Evolutionary conservation across 2,329 filamentous ascomycete genomes (phyloP).

Genomic region (Aureobasidium musti): DNA sequence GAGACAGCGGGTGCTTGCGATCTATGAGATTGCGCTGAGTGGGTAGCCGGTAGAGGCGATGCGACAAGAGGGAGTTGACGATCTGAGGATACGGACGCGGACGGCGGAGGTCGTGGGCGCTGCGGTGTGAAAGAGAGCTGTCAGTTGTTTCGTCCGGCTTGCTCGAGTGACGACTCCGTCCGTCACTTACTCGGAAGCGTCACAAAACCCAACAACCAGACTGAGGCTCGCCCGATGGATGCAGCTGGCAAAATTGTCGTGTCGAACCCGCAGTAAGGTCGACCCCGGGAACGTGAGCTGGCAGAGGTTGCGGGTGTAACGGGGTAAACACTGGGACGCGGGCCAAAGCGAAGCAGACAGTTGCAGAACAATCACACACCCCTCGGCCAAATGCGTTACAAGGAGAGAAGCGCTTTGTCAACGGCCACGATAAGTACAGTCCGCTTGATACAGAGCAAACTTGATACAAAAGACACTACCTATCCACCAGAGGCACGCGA

Average conservation of each 20-base stretch:
- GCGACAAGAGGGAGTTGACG: slow-evolving; percentile 12
- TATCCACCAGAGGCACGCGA: slow-evolving; percentile 21
- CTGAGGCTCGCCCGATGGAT: slow-evolving; percentile 1
- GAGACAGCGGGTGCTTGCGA: slow-evolving; percentile 13
- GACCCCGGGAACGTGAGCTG: slow-evolving; percentile 25
- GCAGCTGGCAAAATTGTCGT: slow-evolving; percentile 21
- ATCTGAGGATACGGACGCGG: slow-evolving; percentile 10
- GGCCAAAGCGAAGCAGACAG: slow-evolving; percentile 22
- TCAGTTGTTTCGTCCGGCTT: slow-evolving; percentile 15
- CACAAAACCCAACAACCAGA: slow-evolving; percentile 19
- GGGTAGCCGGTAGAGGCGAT: not conserved
- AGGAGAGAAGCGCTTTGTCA: not conserved
- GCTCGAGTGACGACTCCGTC: not conserved
- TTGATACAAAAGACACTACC: not conserved
- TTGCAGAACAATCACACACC: slow-evolving; percentile 21
- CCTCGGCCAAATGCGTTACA: slow-evolving; percentile 17
- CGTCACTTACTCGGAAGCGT: slow-evolving; percentile 19
- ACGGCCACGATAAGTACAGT: not conserved
- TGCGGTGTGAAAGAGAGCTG: slow-evolving; percentile 12
- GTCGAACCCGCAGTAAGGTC: slow-evolving; percentile 22
- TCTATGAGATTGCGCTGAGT: not conserved
- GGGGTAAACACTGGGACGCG: slow-evolving; percentile 26
- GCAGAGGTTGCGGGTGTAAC: slow-evolving; percentile 29
- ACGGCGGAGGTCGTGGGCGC: slow-evolving; percentile 9
- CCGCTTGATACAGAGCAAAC: not conserved